Percentiles rank a stretch among this genome's conserved stretches.
Conservation (phyloP, 352 stramenopile species). For the Phytophthora ramorum region DNA sequence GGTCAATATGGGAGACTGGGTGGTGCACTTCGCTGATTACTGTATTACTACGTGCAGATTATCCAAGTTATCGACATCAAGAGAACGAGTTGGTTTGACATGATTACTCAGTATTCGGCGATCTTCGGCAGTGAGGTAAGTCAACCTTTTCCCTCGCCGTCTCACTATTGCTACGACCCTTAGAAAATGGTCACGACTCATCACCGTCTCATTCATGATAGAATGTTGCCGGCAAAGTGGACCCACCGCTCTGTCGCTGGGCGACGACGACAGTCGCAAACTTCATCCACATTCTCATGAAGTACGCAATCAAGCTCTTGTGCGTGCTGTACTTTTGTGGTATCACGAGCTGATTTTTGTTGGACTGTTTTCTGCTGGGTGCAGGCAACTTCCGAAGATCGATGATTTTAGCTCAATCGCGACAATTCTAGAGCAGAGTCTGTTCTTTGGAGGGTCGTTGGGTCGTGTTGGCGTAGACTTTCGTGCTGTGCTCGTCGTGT, state of each 20-base stretch:
- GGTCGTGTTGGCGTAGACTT: slow-evolving; percentile 87
- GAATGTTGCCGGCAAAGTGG: slow-evolving; percentile 83
- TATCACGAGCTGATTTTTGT: not conserved
- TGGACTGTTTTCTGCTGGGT: slow-evolving; percentile 5
- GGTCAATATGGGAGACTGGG: not conserved
- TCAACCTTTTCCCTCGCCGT: not conserved
- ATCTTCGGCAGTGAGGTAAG: slow-evolving; percentile 87
- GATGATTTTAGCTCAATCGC: slow-evolving; percentile 85
- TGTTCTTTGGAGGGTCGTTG: slow-evolving; percentile 87
- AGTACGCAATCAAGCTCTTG: slow-evolving; percentile 42
- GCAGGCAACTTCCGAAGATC: slow-evolving; percentile 84
- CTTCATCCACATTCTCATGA: slow-evolving; percentile 84
- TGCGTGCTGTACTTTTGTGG: not conserved
- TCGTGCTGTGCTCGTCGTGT: slow-evolving; percentile 78
- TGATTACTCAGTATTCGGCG: slow-evolving; percentile 92
- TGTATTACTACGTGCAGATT: slow-evolving; percentile 43
- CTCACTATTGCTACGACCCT: not conserved
- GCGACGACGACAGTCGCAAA: slow-evolving; percentile 80
- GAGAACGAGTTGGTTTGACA: slow-evolving; percentile 90
- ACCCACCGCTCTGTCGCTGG: slow-evolving; percentile 82
- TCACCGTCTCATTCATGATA: slow-evolving; percentile 11
- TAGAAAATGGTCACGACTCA: not conserved
- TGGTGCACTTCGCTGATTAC: slow-evolving; percentile 4
- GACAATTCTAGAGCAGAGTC: slow-evolving; percentile 82
- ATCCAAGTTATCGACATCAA: slow-evolving; percentile 90